These are phyloP conservation scores for Macrocystidia cucumis DNA, from an alignment of 1,284 basidiomycete genomes.

Conservation along the genomic window DNA sequence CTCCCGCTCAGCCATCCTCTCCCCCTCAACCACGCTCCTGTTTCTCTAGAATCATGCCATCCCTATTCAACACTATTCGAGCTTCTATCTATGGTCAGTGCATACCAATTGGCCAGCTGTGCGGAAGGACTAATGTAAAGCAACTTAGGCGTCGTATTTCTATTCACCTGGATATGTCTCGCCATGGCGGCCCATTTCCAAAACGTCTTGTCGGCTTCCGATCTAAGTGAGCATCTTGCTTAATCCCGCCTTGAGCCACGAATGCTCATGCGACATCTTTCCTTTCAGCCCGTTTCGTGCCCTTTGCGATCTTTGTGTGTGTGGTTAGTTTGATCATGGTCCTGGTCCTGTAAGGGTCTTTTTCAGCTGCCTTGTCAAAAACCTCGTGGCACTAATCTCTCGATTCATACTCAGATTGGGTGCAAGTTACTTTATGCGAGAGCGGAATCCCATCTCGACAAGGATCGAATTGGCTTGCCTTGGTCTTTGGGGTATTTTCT, in stretches of 20 bases:
- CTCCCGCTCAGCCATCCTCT: constrained; percentile 17
- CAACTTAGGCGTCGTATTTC: constrained; percentile 46
- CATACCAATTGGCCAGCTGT: background rate
- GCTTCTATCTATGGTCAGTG: constrained; percentile 51
- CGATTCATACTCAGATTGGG: constrained; percentile 52
- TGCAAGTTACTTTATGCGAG: constrained; percentile 52
- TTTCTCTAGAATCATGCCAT: constrained; percentile 31
- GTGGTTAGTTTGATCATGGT: constrained; percentile 60
- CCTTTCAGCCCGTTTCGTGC: constrained; percentile 68
- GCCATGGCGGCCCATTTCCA: constrained; percentile 73
- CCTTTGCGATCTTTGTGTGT: constrained; percentile 75
- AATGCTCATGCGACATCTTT: background rate
- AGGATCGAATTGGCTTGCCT: constrained; percentile 64
- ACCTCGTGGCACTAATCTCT: no score
- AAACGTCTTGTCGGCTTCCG: constrained; percentile 57
- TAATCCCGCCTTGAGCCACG: background rate
- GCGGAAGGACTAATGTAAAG: background rate
- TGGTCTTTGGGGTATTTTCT: constrained; percentile 66
- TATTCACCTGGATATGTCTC: constrained; percentile 69
- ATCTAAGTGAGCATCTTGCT: constrained; percentile 61
- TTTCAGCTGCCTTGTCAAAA: background rate
- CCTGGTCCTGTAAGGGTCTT: constrained; percentile 45
- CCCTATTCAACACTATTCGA: constrained; percentile 58
- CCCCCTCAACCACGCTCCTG: constrained; percentile 16
- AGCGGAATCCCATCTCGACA: constrained; percentile 71